Conservation (phyloP, 352 stramenopile species). For the Pythium chondricola region DNA sequence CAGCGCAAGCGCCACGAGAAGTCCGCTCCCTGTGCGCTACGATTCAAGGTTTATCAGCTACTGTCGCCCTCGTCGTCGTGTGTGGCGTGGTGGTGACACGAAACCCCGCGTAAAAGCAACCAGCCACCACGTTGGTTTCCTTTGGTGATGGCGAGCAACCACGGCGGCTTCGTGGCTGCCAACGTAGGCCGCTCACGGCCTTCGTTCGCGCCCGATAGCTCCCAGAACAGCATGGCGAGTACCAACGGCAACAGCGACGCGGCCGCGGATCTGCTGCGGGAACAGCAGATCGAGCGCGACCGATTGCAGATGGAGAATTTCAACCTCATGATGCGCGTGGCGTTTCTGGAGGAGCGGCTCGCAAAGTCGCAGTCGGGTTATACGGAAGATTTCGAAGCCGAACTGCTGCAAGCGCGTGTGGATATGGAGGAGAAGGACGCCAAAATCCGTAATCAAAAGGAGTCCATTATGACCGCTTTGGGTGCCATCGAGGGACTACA, state of each 20-base stretch:
- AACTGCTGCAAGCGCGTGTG: conserved; percentile 49
- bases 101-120: not conserved
- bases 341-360: conserved; percentile 62
- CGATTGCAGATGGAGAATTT: conserved; percentile 68
- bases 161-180: not conserved
- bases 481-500: conserved; percentile 54
- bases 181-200: conserved; percentile 8
- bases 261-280: conserved; percentile 29
- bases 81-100: not conserved
- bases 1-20: too few relatives aligned
- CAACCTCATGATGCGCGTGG: conserved; percentile 63
- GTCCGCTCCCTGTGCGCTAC: too few relatives aligned
- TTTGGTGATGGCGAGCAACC: conserved; percentile 16
- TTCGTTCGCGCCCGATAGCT: not conserved
- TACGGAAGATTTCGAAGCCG: conserved; percentile 57
- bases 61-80: not conserved
- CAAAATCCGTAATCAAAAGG: conserved; percentile 16
- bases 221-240: conserved; percentile 10
- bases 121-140: too few relatives aligned
- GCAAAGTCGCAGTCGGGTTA: conserved; percentile 32
- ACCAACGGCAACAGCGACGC: conserved; percentile 5
- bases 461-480: conserved; percentile 33
- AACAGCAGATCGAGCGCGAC: conserved; percentile 53
- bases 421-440: conserved; percentile 32
- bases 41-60: too few relatives aligned